Evolutionary conservation across 495 filamentous ascomycete genomes (phyloP), one percentile per base, ranked within the genome.

Genomic region (Bacidia rubella): DNA sequence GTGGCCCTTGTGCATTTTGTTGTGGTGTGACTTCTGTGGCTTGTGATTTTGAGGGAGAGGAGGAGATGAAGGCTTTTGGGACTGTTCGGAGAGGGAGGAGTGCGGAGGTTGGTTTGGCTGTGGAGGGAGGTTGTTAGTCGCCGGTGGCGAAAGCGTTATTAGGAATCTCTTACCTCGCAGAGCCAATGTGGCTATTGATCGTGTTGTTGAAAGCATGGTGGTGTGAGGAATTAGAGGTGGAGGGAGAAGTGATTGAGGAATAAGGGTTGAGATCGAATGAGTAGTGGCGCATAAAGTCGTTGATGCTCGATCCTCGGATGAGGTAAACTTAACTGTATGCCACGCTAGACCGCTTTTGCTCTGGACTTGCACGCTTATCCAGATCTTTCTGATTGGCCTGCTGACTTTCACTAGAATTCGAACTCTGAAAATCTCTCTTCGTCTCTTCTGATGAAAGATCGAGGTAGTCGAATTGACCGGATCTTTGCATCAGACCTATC

Each of bases 131-230:
- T 17, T 57, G 55, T 70, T 64, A 74, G 67, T 61, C 49, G 48
- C 39, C 45, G 49, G 61, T 57, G 59, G 57, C 54, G 49, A n/a
- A n/a, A 53, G 12, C 15, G 32, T 32, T 26, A 25, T 29, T 53
- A 77, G 74, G 12, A 52, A 27, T 20, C 15, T 67, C 76, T 61
- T 70, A 87, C 83, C 80, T 78, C 83, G 77, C 64, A 86, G 69
- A 55, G 81, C 81, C 75, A 83, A 67, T 57, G 78, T 71, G 66
- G 79, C 79, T 55, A 75, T 71, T 64, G 76, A 78, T 73, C 83
- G 70, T 57, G 77, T 74, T 22, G 77, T 75, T 52, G 77, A 74
- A 51, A 84, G 66, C 82, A 87, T 86, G 61, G 59, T 74, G 20
- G 49, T 26, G 7, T 25, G 12, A 7, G 19, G 25, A 9, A 21